phyloP scores from a whole-genome alignment of 23 red algal genomes.

The Gracilaria caudata region DNA sequence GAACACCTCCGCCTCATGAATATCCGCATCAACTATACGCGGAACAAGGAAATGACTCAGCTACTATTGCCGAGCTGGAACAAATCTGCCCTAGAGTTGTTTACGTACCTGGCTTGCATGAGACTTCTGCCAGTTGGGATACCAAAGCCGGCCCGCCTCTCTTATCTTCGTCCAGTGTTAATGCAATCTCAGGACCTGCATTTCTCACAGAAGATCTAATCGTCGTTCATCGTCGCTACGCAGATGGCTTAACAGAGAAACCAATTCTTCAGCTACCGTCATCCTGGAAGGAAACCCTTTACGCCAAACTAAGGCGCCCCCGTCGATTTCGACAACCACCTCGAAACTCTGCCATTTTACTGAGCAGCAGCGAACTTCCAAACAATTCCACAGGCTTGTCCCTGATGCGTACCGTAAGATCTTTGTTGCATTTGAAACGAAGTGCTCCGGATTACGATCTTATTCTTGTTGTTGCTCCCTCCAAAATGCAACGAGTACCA shows the following conservation, averaged over 20 bases:
- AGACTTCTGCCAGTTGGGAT: conserved; percentile 38
- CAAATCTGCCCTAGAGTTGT: conserved; percentile 60
- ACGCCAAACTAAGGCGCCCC: conserved; percentile 39
- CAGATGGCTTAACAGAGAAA: conserved; percentile 61
- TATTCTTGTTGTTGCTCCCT: conserved; percentile 57
- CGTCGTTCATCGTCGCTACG: conserved; percentile 60
- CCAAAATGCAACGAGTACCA: conserved; percentile 69
- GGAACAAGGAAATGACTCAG: conserved; percentile 57
- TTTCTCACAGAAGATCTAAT: conserved; percentile 42
- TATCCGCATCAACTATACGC: conserved; percentile 27
- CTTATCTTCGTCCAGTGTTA: conserved; percentile 34
- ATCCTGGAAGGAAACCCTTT: conserved; percentile 55
- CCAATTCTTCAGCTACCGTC: conserved; percentile 49
- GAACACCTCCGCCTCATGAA: conserved; percentile 17
- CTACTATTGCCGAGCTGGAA: conserved; percentile 57
- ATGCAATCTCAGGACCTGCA: conserved; percentile 57
- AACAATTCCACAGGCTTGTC: conserved; percentile 36
- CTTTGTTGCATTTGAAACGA: conserved; percentile 50
- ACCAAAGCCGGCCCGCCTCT: conserved; percentile 29
- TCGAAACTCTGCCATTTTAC: conserved; percentile 42
- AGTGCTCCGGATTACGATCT: conserved; percentile 34
- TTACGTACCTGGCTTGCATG: conserved; percentile 66
- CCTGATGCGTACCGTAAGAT: conserved; percentile 58
- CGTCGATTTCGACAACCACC: conserved; percentile 42
- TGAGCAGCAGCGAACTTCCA: conserved; percentile 67